These are phyloP conservation scores for Talaromyces marneffei DNA, from an alignment of 2,329 filamentous ascomycete genomes.

Conservation along the genomic window DNA sequence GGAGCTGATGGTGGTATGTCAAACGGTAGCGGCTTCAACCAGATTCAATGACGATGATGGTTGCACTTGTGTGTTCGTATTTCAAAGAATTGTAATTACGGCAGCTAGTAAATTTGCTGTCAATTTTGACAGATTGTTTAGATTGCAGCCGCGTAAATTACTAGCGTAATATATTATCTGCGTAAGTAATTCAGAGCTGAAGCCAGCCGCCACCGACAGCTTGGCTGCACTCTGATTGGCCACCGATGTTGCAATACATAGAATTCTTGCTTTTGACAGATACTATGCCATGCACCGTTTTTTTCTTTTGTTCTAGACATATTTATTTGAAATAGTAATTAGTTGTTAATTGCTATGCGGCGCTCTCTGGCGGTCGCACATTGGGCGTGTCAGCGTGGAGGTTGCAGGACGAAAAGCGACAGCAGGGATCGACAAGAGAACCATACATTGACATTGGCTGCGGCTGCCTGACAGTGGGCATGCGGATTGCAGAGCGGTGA, in stretches of 20 bases:
- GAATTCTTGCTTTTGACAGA: not conserved
- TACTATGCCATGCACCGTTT: not conserved
- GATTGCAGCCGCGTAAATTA: not conserved
- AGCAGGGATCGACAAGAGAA: slow-evolving; percentile 3
- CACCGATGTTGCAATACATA: not conserved
- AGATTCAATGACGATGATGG: not conserved
- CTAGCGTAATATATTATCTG: not conserved
- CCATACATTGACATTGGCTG: not conserved
- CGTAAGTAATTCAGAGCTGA: not conserved
- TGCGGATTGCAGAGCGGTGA: slow-evolving; percentile 4
- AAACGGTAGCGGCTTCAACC: not conserved
- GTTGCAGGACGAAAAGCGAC: slow-evolving; percentile 5
- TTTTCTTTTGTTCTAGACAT: not conserved
- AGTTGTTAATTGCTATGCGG: not conserved
- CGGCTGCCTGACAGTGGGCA: not conserved
- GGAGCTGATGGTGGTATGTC: not conserved
- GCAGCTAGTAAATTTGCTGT: too few species aligned
- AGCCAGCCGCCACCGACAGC: not conserved
- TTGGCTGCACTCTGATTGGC: not conserved
- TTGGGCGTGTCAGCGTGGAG: not conserved
- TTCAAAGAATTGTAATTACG: not conserved
- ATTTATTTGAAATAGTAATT: not conserved
- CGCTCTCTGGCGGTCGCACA: not conserved
- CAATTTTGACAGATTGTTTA: not conserved
- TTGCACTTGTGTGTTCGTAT: not conserved